phyloP scores from a whole-genome alignment of 108 stramenopile genomes.

The Fragilaria crotonensis region DNA sequence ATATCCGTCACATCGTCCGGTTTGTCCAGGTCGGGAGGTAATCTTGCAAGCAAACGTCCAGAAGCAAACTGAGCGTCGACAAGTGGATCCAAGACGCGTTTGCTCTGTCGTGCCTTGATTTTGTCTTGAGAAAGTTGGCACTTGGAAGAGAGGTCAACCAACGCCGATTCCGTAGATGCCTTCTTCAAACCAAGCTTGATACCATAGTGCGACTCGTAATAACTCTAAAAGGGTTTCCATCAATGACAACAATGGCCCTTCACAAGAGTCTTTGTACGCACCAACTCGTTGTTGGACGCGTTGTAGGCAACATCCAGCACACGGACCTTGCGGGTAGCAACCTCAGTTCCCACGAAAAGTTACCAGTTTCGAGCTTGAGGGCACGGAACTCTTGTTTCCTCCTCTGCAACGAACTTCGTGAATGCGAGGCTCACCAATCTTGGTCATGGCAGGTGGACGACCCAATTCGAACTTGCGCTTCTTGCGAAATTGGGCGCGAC shows the following conservation, averaged over 20 bases:
- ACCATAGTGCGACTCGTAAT: slow-evolving; percentile 98
- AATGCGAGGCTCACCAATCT: slow-evolving; percentile 93
- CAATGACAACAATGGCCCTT: slow-evolving; percentile 98
- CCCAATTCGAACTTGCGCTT: slow-evolving; percentile 99
- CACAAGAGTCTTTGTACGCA: slow-evolving; percentile 99
- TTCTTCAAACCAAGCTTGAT: slow-evolving; percentile 94
- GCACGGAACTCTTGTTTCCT: slow-evolving; percentile 98
- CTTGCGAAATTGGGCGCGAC: slow-evolving; percentile 93
- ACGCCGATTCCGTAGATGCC: slow-evolving; percentile 44
- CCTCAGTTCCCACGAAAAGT: slow-evolving; percentile 99
- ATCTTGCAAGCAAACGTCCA: slow-evolving; percentile 96
- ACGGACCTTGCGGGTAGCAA: slow-evolving; percentile 97
- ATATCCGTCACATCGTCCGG: slow-evolving; percentile 96
- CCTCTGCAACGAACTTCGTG: slow-evolving; percentile 90
- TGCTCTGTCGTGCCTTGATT: slow-evolving; percentile 81
- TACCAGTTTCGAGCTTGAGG: slow-evolving; percentile 92
- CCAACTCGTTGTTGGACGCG: slow-evolving; percentile 99
- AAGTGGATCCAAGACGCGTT: slow-evolving; percentile 75
- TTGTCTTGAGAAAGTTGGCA: slow-evolving; percentile 71
- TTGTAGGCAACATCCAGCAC: slow-evolving; percentile 99
- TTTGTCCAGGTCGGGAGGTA: slow-evolving; percentile 97
- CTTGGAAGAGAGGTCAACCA: slow-evolving; percentile 37
- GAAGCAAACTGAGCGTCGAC: slow-evolving; percentile 95
- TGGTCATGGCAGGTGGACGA: slow-evolving; percentile 97
- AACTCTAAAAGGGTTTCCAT: slow-evolving; percentile 97